phyloP scores from a whole-genome alignment of 768 basidiomycete species.

The Postia placenta region DNA sequence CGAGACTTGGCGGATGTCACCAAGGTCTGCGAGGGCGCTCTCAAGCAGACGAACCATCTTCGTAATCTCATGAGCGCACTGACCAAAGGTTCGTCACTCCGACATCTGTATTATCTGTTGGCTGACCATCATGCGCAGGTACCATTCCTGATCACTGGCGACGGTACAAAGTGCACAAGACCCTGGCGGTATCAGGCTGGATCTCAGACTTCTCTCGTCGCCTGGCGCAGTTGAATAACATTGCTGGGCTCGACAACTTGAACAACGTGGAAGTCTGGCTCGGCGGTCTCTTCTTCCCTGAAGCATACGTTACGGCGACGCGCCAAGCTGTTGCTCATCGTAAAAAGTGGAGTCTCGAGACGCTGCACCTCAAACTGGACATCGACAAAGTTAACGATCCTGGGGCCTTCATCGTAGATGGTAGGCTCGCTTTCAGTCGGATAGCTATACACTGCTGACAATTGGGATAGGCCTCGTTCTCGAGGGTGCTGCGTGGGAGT shows the following conservation, averaged over 20 bases:
- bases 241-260: conserved; percentile 58
- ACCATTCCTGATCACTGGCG: conserved; percentile 87
- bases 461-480: conserved; percentile 65
- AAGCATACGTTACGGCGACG: conserved; percentile 93
- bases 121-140: conserved; percentile 36
- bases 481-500: conserved; percentile 79
- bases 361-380: conserved; percentile 71
- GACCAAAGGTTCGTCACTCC: conserved; percentile 64
- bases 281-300: conserved; percentile 93
- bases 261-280: conserved; percentile 82
- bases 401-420: conserved; percentile 81
- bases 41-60: conserved; percentile 95
- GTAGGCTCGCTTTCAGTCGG: conserved; percentile 40
- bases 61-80: conserved; percentile 86
- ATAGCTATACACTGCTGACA: neutral
- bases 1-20: conserved; percentile 78
- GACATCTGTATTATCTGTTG: conserved; percentile 9
- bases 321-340: conserved; percentile 93
- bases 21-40: conserved; percentile 76
- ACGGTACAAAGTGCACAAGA: conserved; percentile 80
- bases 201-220: conserved; percentile 77
- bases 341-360: conserved; percentile 91
- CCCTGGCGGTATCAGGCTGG: conserved; percentile 81
- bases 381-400: conserved; percentile 77
- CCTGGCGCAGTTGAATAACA: conserved; percentile 73